Evolutionary conservation across 257 asterid species (phyloP).

Genomic region (Salvia hispanica): DNA sequence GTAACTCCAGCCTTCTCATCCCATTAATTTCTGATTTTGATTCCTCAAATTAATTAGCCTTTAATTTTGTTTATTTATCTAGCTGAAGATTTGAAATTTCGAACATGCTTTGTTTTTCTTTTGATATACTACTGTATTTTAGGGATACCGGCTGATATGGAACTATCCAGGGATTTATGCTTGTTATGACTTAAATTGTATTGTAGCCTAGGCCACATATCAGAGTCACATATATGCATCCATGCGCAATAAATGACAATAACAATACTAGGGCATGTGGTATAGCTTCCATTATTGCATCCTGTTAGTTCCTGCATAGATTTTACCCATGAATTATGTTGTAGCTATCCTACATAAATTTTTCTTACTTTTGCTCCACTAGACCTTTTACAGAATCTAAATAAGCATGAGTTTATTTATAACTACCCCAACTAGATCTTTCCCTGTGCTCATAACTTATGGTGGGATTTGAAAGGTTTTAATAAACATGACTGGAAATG

Average conservation of each 20-base stretch:
- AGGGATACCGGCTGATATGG: not conserved
- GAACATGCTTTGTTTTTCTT: not conserved
- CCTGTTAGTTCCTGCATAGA: not conserved
- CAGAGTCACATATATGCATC: not conserved
- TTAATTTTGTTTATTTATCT: not conserved
- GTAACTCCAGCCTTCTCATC: not conserved
- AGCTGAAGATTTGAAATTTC: conserved; percentile 1
- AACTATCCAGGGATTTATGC: not conserved
- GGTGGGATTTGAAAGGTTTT: not conserved
- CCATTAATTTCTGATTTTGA: not conserved
- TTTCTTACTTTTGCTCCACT: not conserved
- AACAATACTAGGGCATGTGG: not conserved
- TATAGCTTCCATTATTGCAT: not conserved
- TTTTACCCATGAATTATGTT: not conserved
- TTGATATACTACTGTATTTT: not conserved
- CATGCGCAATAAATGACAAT: not conserved
- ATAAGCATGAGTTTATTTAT: not conserved
- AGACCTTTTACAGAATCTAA: not conserved
- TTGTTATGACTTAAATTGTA: conserved; percentile 4
- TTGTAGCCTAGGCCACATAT: not conserved
- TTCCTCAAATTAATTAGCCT: not conserved
- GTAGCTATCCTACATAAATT: not conserved
- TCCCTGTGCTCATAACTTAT: conserved; percentile 3
- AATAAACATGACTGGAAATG: not conserved
- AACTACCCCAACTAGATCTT: not conserved